A percentile compares a stretch with the other conserved stretches of the same genome.
phyloP scores from a whole-genome alignment of 305 asterid genomes.

The Plantago coronopus region DNA sequence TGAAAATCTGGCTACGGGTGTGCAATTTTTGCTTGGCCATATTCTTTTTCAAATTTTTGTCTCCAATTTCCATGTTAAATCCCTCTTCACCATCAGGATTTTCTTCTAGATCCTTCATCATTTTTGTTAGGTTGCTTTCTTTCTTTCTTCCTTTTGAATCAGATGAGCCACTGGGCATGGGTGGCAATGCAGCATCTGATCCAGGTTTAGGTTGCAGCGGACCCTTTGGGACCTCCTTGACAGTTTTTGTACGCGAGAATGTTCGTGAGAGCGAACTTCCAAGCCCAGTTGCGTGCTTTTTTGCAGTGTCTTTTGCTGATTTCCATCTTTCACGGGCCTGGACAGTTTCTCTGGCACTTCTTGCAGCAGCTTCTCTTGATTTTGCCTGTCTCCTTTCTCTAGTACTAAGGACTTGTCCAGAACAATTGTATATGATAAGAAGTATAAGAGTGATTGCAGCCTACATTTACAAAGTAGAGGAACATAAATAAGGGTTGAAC shows the following conservation, averaged over 20 bases:
- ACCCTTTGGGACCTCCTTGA: constrained; percentile 31
- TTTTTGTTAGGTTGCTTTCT: constrained; percentile 57
- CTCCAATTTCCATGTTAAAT: constrained; percentile 61
- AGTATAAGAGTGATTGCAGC: constrained; percentile 65
- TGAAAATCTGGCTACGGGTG: constrained; percentile 77
- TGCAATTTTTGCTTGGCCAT: constrained; percentile 51
- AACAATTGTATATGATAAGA: constrained; percentile 72
- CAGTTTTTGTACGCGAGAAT: constrained; percentile 65
- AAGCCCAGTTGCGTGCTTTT: constrained; percentile 50
- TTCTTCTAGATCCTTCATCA: constrained; percentile 67
- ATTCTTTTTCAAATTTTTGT: constrained; percentile 53
- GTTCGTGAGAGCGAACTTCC: constrained; percentile 58
- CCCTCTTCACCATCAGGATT: constrained; percentile 64
- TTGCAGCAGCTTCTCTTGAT: constrained; percentile 80
- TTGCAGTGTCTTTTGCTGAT: constrained; percentile 66
- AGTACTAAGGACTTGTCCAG: constrained; percentile 69
- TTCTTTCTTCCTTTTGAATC: constrained; percentile 48
- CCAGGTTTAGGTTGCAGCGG: constrained; percentile 47
- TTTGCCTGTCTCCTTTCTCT: constrained; percentile 62
- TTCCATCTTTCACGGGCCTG: constrained; percentile 71
- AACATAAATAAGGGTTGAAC: constrained; percentile 10
- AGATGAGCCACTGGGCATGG: constrained; percentile 29
- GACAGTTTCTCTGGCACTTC: constrained; percentile 64
- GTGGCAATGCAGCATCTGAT: constrained; percentile 54
- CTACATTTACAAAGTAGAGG: constrained; percentile 31